Conservation (phyloP, 2,329 filamentous ascomycete species). For the Biscogniauxia sp. region DNA sequence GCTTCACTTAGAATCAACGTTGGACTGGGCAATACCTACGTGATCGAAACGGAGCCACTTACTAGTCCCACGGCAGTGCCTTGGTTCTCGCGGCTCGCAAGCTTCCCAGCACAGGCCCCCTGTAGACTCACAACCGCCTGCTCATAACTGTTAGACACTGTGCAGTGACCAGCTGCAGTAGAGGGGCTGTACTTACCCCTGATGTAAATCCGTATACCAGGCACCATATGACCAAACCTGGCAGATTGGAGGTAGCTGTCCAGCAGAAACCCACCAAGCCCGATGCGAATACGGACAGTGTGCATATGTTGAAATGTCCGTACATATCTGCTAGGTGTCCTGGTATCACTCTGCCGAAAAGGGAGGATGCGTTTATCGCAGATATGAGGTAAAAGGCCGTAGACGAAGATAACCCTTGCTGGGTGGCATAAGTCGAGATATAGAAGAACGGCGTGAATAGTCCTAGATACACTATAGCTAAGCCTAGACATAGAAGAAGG, state of each 20-base stretch:
- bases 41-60: slow-evolving; percentile 40
- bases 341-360: slow-evolving; percentile 36
- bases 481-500: slow-evolving; percentile 29
- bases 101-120: slow-evolving; percentile 41
- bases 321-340: slow-evolving; percentile 34
- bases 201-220: slow-evolving; percentile 45
- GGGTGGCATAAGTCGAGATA: slow-evolving; percentile 24
- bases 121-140: slow-evolving; percentile 47
- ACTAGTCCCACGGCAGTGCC: slow-evolving; percentile 43
- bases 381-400: slow-evolving; percentile 38
- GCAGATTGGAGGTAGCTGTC: slow-evolving; percentile 39
- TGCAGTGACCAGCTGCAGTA: background rate
- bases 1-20: background rate
- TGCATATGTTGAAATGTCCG: slow-evolving; percentile 25
- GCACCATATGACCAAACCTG: slow-evolving; percentile 43
- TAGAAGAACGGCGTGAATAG: slow-evolving; percentile 41
- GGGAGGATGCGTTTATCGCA: slow-evolving; percentile 36
- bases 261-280: slow-evolving; percentile 44
- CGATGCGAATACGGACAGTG: slow-evolving; percentile 30
- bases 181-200: slow-evolving; percentile 32
- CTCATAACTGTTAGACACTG: background rate
- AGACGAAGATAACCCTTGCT: slow-evolving; percentile 27
- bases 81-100: slow-evolving; percentile 37
- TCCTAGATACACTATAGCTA: slow-evolving; percentile 37
- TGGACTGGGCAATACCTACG: slow-evolving; percentile 32